A percentile compares a stretch with the other conserved stretches of the same genome.
Evolutionary conservation across 2,329 filamentous ascomycete genomes (phyloP).

Genomic region (Fusarium brevicatenulatum): DNA sequence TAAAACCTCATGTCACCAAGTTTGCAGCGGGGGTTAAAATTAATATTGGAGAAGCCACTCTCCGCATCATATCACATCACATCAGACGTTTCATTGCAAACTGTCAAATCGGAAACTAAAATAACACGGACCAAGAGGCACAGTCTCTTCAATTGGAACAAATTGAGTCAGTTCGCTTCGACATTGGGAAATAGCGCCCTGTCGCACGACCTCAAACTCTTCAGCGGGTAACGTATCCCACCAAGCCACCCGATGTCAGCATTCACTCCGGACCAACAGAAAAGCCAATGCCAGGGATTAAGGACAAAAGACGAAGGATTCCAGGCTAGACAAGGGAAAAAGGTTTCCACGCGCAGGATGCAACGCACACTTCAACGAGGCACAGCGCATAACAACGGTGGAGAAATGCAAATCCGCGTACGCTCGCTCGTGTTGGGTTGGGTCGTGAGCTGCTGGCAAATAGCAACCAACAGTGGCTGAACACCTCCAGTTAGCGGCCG

Average conservation of each 20-base stretch:
- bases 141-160: background rate
- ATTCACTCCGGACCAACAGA: background rate
- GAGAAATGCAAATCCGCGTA: constrained; percentile 5
- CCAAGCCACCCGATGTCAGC: constrained; percentile 13
- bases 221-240: background rate
- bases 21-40: background rate
- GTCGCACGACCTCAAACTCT: constrained; percentile 4
- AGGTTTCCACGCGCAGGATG: constrained; percentile 7
- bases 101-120: background rate
- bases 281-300: background rate
- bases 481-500: background rate
- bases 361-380: background rate
- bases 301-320: background rate
- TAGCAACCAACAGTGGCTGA: background rate
- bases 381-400: background rate
- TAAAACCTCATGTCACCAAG: background rate
- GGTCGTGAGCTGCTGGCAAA: background rate
- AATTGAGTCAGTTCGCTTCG: background rate
- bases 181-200: background rate
- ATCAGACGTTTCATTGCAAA: background rate
- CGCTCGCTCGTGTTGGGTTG: background rate
- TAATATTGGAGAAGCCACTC: background rate
- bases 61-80: background rate
- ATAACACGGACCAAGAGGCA: background rate
- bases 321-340: background rate